Conservation (phyloP, 176 grass and related monocot species). For the Oropetium thomaeum region DNA sequence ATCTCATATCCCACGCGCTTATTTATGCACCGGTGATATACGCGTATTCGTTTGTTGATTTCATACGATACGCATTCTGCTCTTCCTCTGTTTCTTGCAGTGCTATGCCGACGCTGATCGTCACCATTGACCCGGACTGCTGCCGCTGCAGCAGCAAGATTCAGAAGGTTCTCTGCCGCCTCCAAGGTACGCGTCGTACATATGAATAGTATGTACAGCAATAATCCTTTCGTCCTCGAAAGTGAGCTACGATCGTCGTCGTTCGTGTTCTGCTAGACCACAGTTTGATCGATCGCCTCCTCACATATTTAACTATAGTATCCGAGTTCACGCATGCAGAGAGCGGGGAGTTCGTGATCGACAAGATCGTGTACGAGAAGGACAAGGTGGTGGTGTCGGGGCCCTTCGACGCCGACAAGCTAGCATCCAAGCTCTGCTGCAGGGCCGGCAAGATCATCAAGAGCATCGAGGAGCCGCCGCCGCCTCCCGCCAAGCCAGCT, state of each 20-base stretch:
- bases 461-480: slow-evolving; percentile 15
- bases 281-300: too few species aligned
- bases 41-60: neutral
- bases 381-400: slow-evolving; percentile 55
- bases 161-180: slow-evolving; percentile 45
- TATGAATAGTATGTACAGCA: too few species aligned
- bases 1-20: neutral
- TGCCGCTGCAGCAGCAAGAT: slow-evolving; percentile 55
- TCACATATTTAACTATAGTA: too few species aligned
- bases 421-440: slow-evolving; percentile 57
- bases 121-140: slow-evolving; percentile 63
- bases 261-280: too few species aligned
- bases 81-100: neutral
- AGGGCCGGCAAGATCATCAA: slow-evolving; percentile 53
- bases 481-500: neutral
- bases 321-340: neutral
- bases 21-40: neutral
- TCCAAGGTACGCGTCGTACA: slow-evolving; percentile 62
- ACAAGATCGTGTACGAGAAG: slow-evolving; percentile 63
- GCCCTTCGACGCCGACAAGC: slow-evolving; percentile 54
- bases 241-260: too few species aligned
- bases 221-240: too few species aligned
- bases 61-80: neutral
- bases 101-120: slow-evolving; percentile 50
- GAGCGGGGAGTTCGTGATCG: slow-evolving; percentile 38